phyloP scores from a whole-genome alignment of 2,329 filamentous ascomycete species.

The Teratosphaeria epicoccoides region DNA sequence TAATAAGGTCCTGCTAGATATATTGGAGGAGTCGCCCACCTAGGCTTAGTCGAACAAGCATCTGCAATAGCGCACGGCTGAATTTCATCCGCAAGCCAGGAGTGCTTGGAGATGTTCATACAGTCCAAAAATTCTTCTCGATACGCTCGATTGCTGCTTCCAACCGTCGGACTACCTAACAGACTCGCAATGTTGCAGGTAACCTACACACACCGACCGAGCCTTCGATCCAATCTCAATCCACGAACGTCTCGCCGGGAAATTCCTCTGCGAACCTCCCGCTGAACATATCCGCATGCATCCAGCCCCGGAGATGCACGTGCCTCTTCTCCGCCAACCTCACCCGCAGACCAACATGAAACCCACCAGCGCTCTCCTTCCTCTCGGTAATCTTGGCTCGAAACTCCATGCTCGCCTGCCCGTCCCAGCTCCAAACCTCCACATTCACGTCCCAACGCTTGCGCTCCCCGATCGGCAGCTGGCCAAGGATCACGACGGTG shows the following conservation, averaged over 20 bases:
- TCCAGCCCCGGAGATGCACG: neutral
- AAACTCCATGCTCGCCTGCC: neutral
- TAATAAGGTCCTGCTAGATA: too few species aligned
- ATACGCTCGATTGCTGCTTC: too few species aligned
- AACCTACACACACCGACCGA: too few species aligned
- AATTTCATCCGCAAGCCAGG: too few species aligned
- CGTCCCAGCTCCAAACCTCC: neutral
- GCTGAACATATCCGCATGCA: neutral
- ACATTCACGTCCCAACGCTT: neutral
- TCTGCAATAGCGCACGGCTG: too few species aligned
- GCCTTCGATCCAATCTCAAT: too few species aligned
- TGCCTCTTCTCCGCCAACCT: neutral
- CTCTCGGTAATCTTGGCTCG: neutral
- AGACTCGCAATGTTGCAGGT: too few species aligned
- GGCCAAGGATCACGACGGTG: neutral
- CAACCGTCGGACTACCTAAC: too few species aligned
- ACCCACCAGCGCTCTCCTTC: neutral
- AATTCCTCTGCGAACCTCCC: neutral
- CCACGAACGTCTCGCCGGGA: neutral
- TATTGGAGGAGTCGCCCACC: too few species aligned
- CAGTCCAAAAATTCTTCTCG: too few species aligned
- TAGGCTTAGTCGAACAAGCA: too few species aligned
- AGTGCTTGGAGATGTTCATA: too few species aligned
- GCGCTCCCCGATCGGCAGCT: neutral
- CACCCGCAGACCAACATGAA: neutral